Conservation (phyloP, 805 yeast species). For the Scheffersomyces stipitis region DNA sequence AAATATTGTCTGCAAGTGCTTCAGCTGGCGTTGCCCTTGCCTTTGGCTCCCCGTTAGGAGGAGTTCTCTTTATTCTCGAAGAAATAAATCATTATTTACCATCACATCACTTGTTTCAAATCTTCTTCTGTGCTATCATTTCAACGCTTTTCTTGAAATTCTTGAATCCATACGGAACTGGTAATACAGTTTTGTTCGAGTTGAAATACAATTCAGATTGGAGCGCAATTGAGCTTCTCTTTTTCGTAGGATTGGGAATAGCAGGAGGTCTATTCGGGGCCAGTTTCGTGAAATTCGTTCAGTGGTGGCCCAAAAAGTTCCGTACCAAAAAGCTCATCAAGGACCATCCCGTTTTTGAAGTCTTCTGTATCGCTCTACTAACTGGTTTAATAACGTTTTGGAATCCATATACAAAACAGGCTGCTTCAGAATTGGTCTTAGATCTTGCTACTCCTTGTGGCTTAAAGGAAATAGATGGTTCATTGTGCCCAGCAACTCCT, state of each 20-base stretch:
- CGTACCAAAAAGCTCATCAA: slow-evolving; percentile 32
- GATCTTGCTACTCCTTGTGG: slow-evolving; percentile 53
- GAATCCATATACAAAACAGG: slow-evolving; percentile 49
- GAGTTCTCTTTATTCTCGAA: slow-evolving; percentile 55
- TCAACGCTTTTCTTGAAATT: slow-evolving; percentile 53
- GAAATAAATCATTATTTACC: slow-evolving; percentile 58
- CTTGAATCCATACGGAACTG: slow-evolving; percentile 59
- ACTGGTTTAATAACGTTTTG: slow-evolving; percentile 50
- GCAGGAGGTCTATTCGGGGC: slow-evolving; percentile 59
- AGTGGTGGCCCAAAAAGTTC: slow-evolving; percentile 46
- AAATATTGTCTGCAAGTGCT: slow-evolving; percentile 55
- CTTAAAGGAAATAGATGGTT: slow-evolving; percentile 23
- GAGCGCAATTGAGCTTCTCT: slow-evolving; percentile 47
- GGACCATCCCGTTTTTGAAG: slow-evolving; percentile 44
- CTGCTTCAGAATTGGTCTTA: slow-evolving; percentile 49
- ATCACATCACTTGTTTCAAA: slow-evolving; percentile 52
- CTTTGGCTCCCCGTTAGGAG: slow-evolving; percentile 61
- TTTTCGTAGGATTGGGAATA: slow-evolving; percentile 48
- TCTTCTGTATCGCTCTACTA: slow-evolving; percentile 40
- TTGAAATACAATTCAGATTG: slow-evolving; percentile 52
- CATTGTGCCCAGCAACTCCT: slow-evolving; percentile 29
- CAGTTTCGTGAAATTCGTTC: slow-evolving; percentile 43
- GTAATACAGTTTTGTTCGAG: slow-evolving; percentile 56
- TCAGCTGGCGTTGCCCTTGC: slow-evolving; percentile 62
- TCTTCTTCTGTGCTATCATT: slow-evolving; percentile 55